Base-by-base conservation (phyloP, 345 rosid species). In the Odontarrhena argentea region DNA sequence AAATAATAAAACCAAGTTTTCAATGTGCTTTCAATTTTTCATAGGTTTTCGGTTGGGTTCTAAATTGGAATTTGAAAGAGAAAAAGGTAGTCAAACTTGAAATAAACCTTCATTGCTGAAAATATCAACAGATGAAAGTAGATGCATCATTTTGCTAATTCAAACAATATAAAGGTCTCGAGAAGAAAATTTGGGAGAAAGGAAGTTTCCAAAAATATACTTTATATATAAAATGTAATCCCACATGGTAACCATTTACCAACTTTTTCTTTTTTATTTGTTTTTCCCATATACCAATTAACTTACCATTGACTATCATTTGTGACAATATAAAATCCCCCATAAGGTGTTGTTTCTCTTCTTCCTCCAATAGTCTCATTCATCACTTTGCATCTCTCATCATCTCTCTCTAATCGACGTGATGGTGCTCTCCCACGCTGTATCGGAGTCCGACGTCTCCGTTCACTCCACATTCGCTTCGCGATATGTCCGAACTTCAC, bases 391-490 rank as follows among this genome's bases (percentile, higher is more conserved):
- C 45, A 35, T 52, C 32, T 0, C 13, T 13, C 41, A 18, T 18
- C 22, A 18, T 45, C 26, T 48, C 54, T 68, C 61, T 62, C 54
- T 41, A 34, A 43, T 28, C 38, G 37, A 13, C 50, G 70, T 8
- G 70, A 88, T 88, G 96, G 92, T 79, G 69, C 88, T 88, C 28
- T 81, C 89, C 0, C 82, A 78, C 46, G 70, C 82, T 2, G 75
- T 72, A 0, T 81, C 87, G 32, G 73, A 83, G 8, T 80, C 92
- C 9, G 87, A 86, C 28, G 79, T 70, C 55, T 88, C 90, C 38
- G 57, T 88, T 46, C 88, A 88, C 80, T 86, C 92, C 49, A 88
- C 96, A 58, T 88, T 88, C 71, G 86, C 96, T 28, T 88, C 96
- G 38, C 83, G 96, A 49, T 88, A 88, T 46, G 96, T 88, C 32